These are phyloP conservation scores for Neurospora sp. DNA, from an alignment of 495 filamentous ascomycete species.

Conservation along the genomic window DNA sequence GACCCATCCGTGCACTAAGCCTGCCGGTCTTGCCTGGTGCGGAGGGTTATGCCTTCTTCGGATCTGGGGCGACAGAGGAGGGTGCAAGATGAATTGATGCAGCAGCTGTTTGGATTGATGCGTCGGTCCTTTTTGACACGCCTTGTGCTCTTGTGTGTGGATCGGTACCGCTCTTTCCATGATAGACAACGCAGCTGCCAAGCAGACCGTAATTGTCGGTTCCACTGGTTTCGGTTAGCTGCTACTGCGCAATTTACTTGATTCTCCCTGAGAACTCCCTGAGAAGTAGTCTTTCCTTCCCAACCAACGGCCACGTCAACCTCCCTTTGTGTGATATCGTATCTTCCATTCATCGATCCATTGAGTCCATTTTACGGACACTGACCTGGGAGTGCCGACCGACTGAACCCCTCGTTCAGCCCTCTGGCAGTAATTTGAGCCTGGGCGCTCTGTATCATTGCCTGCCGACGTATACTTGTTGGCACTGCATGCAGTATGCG, in stretches of 20 bases:
- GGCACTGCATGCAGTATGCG: not conserved
- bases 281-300: not conserved
- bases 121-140: not conserved
- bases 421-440: not conserved
- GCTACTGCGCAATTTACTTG: not conserved
- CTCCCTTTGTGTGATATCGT: not conserved
- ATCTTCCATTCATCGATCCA: not conserved
- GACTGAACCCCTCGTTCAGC: not conserved
- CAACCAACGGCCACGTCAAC: too few species aligned
- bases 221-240: not conserved
- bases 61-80: not conserved
- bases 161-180: not conserved
- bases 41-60: not conserved
- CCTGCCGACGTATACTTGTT: too few species aligned
- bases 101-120: not conserved
- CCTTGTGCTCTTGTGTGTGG: not conserved
- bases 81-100: not conserved
- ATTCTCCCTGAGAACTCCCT: not conserved
- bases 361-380: not conserved
- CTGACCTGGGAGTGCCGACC: too few species aligned
- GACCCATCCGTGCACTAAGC: not conserved
- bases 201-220: not conserved
- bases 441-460: not conserved
- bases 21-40: not conserved
- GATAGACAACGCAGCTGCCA: not conserved